Evolutionary conservation across 2,329 filamentous ascomycete genomes (phyloP), one percentile per base, ranked within the genome.

Genomic region (Penicillium concentricum): DNA sequence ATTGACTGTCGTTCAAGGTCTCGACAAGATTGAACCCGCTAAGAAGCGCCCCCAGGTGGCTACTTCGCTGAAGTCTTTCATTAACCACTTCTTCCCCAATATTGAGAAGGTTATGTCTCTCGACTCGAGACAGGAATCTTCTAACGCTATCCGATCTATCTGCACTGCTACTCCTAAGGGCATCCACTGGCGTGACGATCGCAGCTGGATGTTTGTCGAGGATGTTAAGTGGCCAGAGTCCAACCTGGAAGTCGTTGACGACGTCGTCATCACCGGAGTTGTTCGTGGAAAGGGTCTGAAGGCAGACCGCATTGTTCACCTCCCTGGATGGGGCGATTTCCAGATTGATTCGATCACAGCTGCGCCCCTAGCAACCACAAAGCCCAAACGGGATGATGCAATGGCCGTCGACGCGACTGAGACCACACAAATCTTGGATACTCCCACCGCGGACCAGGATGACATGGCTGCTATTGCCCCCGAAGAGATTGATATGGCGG

Each of bases 161-260:
- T 99, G 94, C 80, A 96, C 87, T 62, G 91, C 89, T 35, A 92
- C 89, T 42, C 93, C 94, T 12, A 97, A 96, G 78, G 94, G 94
- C 0, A 85, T 99, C n/a, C 81, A 88, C 61, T 99, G 94, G 94
- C 86, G 94, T 66, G 94, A 99, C 51, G 91, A 96, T 63, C 84
- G 94, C 65, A 96, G 92, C 67, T 99, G 94, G 90, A 91, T 99
- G 88, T 78, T 96, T 56, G 85, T 93, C 5, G 94, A 99, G 63
- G 84, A 92, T 28, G 80, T 96, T 51, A 78, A 84, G 64, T 96
- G 92, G 82, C 82, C 85, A 12, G 81, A 84, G 28, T 80, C 77
- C 5, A 81, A 81, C 12, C 66, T 72, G 22, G 69, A 71, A 34
- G 63, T 69, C 9, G 70, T 72, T 28, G 77, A 78, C n/a, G 79